Evolutionary conservation across 2,329 filamentous ascomycete species (phyloP).

Genomic region (Metarhizium guizhouense): DNA sequence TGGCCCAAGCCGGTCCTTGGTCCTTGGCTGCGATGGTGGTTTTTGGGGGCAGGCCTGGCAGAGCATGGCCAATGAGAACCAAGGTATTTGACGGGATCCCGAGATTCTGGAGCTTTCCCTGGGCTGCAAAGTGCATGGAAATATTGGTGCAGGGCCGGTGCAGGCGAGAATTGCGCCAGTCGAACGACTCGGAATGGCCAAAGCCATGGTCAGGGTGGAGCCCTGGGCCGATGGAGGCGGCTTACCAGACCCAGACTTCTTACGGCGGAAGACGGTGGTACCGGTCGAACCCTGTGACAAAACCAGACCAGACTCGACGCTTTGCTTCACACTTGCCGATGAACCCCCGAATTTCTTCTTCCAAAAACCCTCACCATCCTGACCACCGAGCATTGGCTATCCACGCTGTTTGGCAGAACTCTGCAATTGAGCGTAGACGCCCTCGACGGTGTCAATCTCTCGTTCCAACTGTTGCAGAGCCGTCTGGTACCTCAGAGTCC

Average conservation of each 20-base stretch:
- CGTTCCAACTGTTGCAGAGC: background rate
- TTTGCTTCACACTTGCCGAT: background rate
- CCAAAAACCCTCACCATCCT: background rate
- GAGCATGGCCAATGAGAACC: slow-evolving; percentile 1
- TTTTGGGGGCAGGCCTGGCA: background rate
- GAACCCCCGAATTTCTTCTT: background rate
- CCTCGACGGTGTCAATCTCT: background rate
- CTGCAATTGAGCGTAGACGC: background rate
- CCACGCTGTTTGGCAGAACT: background rate
- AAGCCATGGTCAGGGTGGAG: background rate
- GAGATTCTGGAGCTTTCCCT: background rate
- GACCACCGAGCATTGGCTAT: background rate
- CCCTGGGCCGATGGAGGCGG: background rate
- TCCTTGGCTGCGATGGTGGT: no score
- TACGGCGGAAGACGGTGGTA: no score
- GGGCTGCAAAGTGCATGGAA: background rate
- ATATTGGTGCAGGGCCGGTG: background rate
- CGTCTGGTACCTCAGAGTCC: background rate
- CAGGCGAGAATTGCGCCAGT: background rate
- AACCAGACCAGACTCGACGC: background rate
- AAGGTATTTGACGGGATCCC: background rate
- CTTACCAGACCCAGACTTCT: no score
- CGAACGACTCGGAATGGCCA: background rate
- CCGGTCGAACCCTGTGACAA: no score
- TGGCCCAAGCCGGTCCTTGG: no score